These are phyloP conservation scores for Smittium mucronatum DNA, from an alignment of 371 early-diverging fungal genomes.

Conservation along the genomic window DNA sequence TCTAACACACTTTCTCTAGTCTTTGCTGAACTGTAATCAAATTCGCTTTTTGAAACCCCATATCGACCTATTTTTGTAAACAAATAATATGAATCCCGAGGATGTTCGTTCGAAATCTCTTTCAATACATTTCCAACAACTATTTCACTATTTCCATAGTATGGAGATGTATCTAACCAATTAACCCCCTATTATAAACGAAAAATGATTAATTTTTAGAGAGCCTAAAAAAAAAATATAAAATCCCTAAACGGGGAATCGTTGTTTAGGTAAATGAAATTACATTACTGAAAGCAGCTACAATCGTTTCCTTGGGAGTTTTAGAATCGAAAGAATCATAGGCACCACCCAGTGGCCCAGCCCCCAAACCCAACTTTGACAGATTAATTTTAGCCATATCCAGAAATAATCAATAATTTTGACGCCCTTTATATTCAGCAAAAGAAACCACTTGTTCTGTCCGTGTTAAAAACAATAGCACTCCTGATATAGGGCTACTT, in stretches of 20 bases:
- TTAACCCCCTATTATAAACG: slow-evolving; percentile 48
- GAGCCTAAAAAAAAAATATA: no score
- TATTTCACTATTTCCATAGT: slow-evolving; percentile 57
- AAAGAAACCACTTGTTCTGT: no score
- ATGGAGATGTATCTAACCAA: slow-evolving; percentile 63
- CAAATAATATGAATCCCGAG: slow-evolving; percentile 46
- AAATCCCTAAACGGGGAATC: no score
- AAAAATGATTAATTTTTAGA: no score
- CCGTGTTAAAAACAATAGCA: no score
- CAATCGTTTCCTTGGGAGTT: slow-evolving; percentile 4
- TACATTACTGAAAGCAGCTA: slow-evolving; percentile 1
- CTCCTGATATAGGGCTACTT: no score
- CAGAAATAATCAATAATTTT: no score
- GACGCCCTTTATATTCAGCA: no score
- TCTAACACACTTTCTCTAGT: slow-evolving; percentile 42
- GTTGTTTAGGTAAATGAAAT: background rate
- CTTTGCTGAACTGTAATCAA: slow-evolving; percentile 50
- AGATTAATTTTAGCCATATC: slow-evolving; percentile 2
- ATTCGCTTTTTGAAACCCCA: slow-evolving; percentile 44
- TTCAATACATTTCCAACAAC: slow-evolving; percentile 51
- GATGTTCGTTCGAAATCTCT: slow-evolving; percentile 39
- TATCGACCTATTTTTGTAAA: slow-evolving; percentile 70
- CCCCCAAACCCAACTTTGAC: slow-evolving; percentile 7
- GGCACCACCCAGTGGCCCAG: slow-evolving; percentile 1
- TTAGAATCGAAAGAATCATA: slow-evolving; percentile 7